Base-by-base conservation (phyloP, 306 rosid species). In the Boehmeria nivea region DNA sequence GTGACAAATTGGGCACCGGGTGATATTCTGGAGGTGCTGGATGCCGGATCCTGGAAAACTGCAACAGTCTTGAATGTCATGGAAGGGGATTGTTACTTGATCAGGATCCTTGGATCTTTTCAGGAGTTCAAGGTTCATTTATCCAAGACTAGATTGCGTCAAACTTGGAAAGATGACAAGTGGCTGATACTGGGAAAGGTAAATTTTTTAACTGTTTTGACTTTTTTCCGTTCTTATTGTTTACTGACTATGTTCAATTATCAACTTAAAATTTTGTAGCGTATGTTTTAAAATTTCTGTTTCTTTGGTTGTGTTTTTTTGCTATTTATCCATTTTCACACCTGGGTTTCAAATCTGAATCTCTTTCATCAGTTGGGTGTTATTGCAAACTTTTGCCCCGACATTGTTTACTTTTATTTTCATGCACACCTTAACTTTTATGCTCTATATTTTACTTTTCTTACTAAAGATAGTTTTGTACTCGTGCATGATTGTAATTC, bases 161-260 rank as follows among this genome's bases (percentile, higher is more conserved):
- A 82, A 28, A 72, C 74, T 28, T 84, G 88, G 95, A 63, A 69
- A 48, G 75, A 83, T 59, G 79, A 59, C 18, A 72, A 63, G 57
- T 91, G 99, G 96, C 20, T 75, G 65, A 44, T 70, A 27, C 56
- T 77, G 8, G 80, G 72, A 31, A 77, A 54, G 95, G 94, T 87
- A 73, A 61, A 17, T 50, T 23, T 55, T 53, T 49, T 63, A 0
- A 5, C 21, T 33, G 8, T 36, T 2, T 22, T n/a, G n/a, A n/a
- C n/a, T n/a, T 39, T 40, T 60, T 39, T 18, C 13, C 43, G 21
- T n/a, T 55, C 42, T 14, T 14, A 54, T 57, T 56, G 6, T 54
- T 27, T 37, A 17, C 31, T 61, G 4, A 24, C 43, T 47, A 50
- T 26, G 22, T 8, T 19, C 26, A 12, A 22, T 49, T 23, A 4